phyloP scores from a whole-genome alignment of 352 stramenopile species.

The Globisporangium viniferum region DNA sequence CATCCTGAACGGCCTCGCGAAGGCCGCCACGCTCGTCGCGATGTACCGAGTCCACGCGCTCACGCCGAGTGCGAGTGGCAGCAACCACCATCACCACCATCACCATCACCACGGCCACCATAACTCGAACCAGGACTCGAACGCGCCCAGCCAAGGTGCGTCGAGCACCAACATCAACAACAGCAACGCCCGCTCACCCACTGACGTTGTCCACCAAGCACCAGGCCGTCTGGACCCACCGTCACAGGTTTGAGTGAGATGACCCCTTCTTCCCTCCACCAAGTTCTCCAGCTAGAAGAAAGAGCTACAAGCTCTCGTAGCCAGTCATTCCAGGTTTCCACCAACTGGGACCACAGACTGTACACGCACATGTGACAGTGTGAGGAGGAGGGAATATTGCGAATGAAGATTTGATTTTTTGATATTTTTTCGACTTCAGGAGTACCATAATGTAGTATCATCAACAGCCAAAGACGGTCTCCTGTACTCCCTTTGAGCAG shows the following conservation, averaged over 20 bases:
- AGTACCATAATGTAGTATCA: no score
- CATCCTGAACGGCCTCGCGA: slow-evolving; percentile 54
- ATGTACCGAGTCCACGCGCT: slow-evolving; percentile 51
- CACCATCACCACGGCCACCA: slow-evolving; percentile 1
- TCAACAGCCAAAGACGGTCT: no score
- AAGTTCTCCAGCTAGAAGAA: no score
- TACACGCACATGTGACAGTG: no score
- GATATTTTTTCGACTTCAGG: no score
- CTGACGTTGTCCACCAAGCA: background rate
- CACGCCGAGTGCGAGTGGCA: background rate
- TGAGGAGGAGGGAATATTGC: background rate
- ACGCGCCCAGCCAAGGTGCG: background rate
- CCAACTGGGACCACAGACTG: no score
- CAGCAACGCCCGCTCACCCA: background rate
- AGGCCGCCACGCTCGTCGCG: slow-evolving; percentile 34
- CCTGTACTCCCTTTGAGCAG: background rate
- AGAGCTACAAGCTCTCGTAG: background rate
- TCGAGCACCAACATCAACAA: background rate
- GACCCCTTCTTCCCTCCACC: no score
- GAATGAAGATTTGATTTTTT: background rate
- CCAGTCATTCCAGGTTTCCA: background rate
- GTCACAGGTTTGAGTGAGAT: background rate
- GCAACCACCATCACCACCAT: background rate
- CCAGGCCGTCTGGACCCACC: background rate
- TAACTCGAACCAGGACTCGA: background rate